Evolutionary conservation across 805 yeast genomes (phyloP), one percentile per base, ranked within the genome.

Genomic region (Pachysolen tannophilus): DNA sequence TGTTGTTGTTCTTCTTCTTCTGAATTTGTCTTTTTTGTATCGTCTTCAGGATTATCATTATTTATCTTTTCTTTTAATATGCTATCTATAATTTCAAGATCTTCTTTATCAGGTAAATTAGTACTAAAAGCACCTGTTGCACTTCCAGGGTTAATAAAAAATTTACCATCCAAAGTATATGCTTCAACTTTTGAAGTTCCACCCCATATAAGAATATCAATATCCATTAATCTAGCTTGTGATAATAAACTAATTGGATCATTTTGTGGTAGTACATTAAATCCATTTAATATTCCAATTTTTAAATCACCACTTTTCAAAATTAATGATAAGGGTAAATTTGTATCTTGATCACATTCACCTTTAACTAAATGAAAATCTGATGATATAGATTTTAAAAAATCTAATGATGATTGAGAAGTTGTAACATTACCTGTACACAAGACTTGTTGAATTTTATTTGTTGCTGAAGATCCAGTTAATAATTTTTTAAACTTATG

Each of bases 61-160:
- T 39, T 52, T 15, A 46, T 49, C 17, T 56, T 58, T 21, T 54
- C 54, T 1, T 47, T 49, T 19, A 56, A 45, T 5, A 51, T 53
- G 9, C 53, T 52, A 8, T 55, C 63, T 8, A 56, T 61, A 6
- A 56, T 59, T 5, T 53, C 65, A 3, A 68, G 66, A 3, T 69
- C 78, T 14, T 70, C 75, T 2, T 65, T 69, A 6, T 63, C 67
- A 39, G 78, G 78, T 60, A 78, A 75, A 48, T 78, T 80, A 21
- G 82, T 70, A 28, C 71, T 69, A 44, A 71, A 75, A 0, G 97
- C 96, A 18, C 98, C 98, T 0, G 97, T 88, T 28, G 94, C 94
- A 52, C 94, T 82, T 0, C 98, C 98, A 0, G 98, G 97, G 54
- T 85, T 90, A n/a, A 92, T 71, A 50, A 92, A 92, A 55, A 88